Evolutionary conservation across 805 yeast genomes (phyloP), one percentile per base, ranked within the genome.

Genomic region (Saturnispora bothae): DNA sequence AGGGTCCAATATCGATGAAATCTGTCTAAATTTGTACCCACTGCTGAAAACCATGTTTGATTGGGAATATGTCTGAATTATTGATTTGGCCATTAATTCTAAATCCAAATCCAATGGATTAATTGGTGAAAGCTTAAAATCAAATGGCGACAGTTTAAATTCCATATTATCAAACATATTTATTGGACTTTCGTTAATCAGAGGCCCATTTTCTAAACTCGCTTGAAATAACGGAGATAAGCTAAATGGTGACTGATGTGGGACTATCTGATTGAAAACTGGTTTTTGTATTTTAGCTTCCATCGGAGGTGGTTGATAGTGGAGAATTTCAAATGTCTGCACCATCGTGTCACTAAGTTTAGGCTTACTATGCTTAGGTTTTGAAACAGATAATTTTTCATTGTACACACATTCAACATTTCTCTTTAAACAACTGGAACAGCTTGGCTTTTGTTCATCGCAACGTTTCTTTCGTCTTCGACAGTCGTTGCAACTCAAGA

Each of bases 381-480:
- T n/a, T 23, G 8, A 12, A 12, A n/a, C 18, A 10, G 9, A 22
- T 39, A 20, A 15, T 13, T 17, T 14, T 16, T 65, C 29, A 23
- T n/a, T 68, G 39, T 72, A 47, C 13, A 47, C 44, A 41, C 68
- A 63, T n/a, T 32, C 41, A 5, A 50, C 47, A 12, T 51, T 48
- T 20, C 58, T 42, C 33, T 53, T 57, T 22, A 39, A 30, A 41
- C 73, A 68, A n/a, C 60, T 50, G 0, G 61, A 53, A 48, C 73
- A 68, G 4, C 52, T 47, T 1, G 73, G 73, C 42, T 57, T 59
- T 3, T 45, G 43, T 40, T 66, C 65, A 46, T 67, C 70, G 47
- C 73, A 68, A 20, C 50, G 47, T 16, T 67, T 71, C 46, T 68
- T 69, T 34, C 73, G 49, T 49, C 69, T 57, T 33, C 71, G 54